A percentile compares a stretch with the other conserved stretches of the same genome.
Evolutionary conservation across 2,329 filamentous ascomycete genomes (phyloP).

Genomic region (Fusarium floridanum): DNA sequence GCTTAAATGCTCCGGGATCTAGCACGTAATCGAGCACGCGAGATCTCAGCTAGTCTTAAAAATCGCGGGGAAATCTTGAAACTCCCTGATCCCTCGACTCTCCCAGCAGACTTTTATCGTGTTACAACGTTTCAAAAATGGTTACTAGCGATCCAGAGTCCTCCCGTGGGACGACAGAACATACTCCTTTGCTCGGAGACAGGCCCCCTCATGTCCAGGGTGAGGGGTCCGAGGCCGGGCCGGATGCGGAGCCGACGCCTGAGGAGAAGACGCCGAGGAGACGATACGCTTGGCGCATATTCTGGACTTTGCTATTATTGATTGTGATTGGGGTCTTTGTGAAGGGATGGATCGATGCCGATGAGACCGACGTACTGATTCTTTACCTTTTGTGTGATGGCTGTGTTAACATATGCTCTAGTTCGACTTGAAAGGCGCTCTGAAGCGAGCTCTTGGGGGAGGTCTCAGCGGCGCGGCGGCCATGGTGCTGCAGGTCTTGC

Average conservation of each 20-base stretch:
- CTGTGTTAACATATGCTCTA: conserved; percentile 23
- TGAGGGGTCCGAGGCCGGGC: neutral
- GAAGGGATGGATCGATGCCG: conserved; percentile 59
- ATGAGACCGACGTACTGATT: conserved; percentile 28
- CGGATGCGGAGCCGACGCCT: conserved; percentile 8
- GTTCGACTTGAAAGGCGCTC: conserved; percentile 60
- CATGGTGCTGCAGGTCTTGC: conserved; percentile 62
- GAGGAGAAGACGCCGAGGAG: conserved; percentile 12
- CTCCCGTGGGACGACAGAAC: conserved; percentile 8
- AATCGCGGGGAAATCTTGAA: conserved; percentile 4
- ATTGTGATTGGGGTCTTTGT: conserved; percentile 55
- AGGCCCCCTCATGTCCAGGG: conserved; percentile 2
- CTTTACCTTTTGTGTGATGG: rapidly evolving
- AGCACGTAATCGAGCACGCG: conserved; percentile 28
- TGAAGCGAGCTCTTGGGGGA: conserved; percentile 60
- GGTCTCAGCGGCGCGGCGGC: conserved; percentile 62
- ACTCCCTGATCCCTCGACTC: neutral
- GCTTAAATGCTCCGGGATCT: neutral
- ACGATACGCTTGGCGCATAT: conserved; percentile 49
- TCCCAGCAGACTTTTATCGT: neutral
- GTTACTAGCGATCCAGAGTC: neutral
- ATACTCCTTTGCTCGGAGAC: conserved; percentile 21
- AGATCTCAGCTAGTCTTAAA: conserved; percentile 19
- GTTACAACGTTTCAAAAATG: conserved; percentile 7
- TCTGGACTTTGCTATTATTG: conserved; percentile 52